These are phyloP conservation scores for Spathaspora arborariae DNA, from an alignment of 805 yeast genomes.

Conservation along the genomic window DNA sequence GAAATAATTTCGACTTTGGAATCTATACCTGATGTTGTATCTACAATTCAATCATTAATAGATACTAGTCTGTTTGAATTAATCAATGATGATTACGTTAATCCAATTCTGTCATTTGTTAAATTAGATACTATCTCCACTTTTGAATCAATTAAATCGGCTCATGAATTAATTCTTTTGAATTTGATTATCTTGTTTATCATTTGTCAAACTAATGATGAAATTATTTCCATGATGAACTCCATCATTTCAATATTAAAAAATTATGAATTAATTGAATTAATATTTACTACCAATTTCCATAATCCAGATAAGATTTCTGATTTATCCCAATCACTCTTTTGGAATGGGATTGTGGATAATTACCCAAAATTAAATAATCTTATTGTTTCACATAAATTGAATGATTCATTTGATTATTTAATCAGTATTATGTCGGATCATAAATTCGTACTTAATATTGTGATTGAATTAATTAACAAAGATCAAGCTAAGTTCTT, in stretches of 20 bases:
- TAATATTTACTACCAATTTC: conserved; percentile 24
- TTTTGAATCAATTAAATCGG: conserved; percentile 25
- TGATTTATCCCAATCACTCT: conserved; percentile 17
- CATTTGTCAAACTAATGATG: conserved; percentile 29
- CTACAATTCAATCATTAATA: conserved; percentile 20
- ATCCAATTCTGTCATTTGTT: conserved; percentile 17
- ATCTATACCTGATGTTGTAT: conserved; percentile 22
- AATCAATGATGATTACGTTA: background rate
- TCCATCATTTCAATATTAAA: conserved; percentile 20
- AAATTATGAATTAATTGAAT: conserved; percentile 18
- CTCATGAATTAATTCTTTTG: conserved; percentile 28
- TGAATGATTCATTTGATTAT: conserved; percentile 26
- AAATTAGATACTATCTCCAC: conserved; percentile 21
- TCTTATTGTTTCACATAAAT: conserved; percentile 14
- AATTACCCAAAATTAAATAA: conserved; percentile 14
- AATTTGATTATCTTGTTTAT: conserved; percentile 27
- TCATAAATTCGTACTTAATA: conserved; percentile 33
- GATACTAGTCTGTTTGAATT: conserved; percentile 9
- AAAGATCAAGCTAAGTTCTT: conserved; percentile 38
- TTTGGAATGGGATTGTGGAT: conserved; percentile 26
- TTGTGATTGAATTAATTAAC: conserved; percentile 26
- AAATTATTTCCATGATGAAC: conserved; percentile 21
- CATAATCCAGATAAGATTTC: conserved; percentile 1
- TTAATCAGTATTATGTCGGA: conserved; percentile 17
- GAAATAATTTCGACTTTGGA: conserved; percentile 19